Percentiles rank a stretch among this genome's conserved stretches.
Conservation (phyloP, 1,284 basidiomycete species). For the Salmacisia buchloeana region DNA sequence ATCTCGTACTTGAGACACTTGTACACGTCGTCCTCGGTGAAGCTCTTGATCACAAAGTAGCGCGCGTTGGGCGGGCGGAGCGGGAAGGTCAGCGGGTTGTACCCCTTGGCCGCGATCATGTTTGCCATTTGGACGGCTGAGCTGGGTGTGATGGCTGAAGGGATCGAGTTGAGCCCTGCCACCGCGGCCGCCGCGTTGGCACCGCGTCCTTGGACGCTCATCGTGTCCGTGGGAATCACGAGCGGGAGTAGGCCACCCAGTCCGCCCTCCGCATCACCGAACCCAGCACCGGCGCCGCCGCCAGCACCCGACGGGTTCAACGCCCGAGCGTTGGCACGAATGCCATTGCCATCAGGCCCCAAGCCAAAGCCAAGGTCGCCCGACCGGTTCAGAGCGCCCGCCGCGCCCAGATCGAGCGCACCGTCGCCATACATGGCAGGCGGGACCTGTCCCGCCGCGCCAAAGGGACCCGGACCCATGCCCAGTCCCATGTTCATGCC, state of each 20-base stretch:
- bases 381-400: too few species aligned
- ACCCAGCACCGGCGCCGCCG: too few species aligned
- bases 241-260: too few species aligned
- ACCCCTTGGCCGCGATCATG: constrained; percentile 20
- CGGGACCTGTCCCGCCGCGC: too few species aligned
- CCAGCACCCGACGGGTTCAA: too few species aligned
- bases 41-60: constrained; percentile 49
- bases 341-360: too few species aligned
- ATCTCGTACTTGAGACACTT: constrained; percentile 46
- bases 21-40: constrained; percentile 48
- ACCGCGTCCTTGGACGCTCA: constrained; percentile 14
- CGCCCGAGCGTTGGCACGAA: too few species aligned
- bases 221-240: constrained; percentile 11
- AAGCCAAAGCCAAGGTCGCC: too few species aligned
- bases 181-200: constrained; percentile 9
- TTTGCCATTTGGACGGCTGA: background rate
- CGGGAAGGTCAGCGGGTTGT: constrained; percentile 32
- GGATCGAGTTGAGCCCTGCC: constrained; percentile 12
- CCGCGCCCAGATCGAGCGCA: too few species aligned
- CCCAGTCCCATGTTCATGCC: background rate
- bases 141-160: background rate
- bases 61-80: constrained; percentile 27
- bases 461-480: background rate
- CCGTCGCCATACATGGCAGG: too few species aligned
- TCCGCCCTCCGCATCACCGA: too few species aligned